Evolutionary conservation across 345 rosid species (phyloP).

Genomic region (Melaleuca alternifolia): DNA sequence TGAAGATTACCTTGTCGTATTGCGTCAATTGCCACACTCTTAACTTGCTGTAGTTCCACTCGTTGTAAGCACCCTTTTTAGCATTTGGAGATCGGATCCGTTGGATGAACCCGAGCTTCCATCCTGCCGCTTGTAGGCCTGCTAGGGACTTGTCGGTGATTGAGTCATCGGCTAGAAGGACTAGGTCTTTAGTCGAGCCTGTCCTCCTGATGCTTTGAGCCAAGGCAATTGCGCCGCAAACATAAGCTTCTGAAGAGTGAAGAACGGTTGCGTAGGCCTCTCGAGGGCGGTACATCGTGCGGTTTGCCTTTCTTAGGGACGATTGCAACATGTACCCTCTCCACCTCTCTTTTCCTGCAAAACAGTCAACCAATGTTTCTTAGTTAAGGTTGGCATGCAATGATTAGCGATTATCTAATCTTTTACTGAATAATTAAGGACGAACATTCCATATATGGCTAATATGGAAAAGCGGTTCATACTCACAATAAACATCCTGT

Average conservation of each 20-base stretch:
- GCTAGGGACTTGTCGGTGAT: slow-evolving; percentile 24
- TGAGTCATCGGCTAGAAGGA: slow-evolving; percentile 61
- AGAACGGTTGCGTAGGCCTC: slow-evolving; percentile 78
- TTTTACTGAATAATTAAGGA: background rate
- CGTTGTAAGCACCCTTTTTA: slow-evolving; percentile 46
- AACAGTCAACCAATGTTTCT: background rate
- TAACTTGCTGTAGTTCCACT: slow-evolving; percentile 91
- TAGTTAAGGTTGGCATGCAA: background rate
- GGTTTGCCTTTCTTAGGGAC: background rate
- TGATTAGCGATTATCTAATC: background rate
- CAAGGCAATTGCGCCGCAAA: slow-evolving; percentile 84
- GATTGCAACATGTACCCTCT: background rate
- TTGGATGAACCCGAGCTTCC: slow-evolving; percentile 35
- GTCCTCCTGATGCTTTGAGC: slow-evolving; percentile 66
- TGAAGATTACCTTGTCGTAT: slow-evolving; percentile 58
- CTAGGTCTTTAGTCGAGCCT: slow-evolving; percentile 33
- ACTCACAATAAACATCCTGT: background rate
- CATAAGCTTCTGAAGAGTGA: slow-evolving; percentile 80
- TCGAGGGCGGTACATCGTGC: background rate
- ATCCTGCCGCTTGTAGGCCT: slow-evolving; percentile 53
- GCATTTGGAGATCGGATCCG: slow-evolving; percentile 65
- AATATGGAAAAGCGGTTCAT: no score
- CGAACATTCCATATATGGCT: background rate
- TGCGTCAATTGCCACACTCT: slow-evolving; percentile 57
- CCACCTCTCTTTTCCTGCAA: slow-evolving; percentile 21